These are phyloP conservation scores for Colletotrichum sp. DNA, from an alignment of 2,329 filamentous ascomycete species.

Conservation along the genomic window DNA sequence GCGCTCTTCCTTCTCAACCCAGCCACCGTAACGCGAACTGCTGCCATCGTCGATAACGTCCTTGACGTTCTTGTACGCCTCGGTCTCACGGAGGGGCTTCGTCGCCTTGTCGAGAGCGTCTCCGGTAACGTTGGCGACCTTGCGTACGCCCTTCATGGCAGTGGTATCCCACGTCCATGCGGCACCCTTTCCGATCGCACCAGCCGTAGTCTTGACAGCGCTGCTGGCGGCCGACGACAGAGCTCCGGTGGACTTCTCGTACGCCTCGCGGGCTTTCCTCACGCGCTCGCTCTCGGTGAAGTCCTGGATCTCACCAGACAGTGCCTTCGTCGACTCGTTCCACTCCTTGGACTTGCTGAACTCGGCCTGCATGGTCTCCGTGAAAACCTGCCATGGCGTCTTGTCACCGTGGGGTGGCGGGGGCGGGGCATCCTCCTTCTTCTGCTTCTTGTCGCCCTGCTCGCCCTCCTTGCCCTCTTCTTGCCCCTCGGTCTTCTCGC, in stretches of 20 bases:
- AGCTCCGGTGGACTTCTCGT: slow-evolving; percentile 83
- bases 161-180: slow-evolving; percentile 97
- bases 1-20: slow-evolving; percentile 95
- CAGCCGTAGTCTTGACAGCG: slow-evolving; percentile 84
- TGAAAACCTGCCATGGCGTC: slow-evolving; percentile 98
- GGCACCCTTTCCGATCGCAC: slow-evolving; percentile 87
- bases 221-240: slow-evolving; percentile 80
- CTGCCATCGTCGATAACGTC: slow-evolving; percentile 96
- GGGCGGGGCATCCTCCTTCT: slow-evolving; percentile 75
- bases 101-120: slow-evolving; percentile 93
- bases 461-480: slow-evolving; percentile 36
- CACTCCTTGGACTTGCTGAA: slow-evolving; percentile 98
- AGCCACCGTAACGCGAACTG: slow-evolving; percentile 94
- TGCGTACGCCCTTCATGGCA: slow-evolving; percentile 88
- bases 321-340: slow-evolving; percentile 97
- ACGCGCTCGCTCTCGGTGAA: slow-evolving; percentile 94
- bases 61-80: slow-evolving; percentile 94
- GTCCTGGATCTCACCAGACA: slow-evolving; percentile 86
- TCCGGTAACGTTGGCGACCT: slow-evolving; percentile 84
- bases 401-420: slow-evolving; percentile 98
- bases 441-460: slow-evolving; percentile 55
- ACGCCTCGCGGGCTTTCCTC: slow-evolving; percentile 83
- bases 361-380: slow-evolving; percentile 91
- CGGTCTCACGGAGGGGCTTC: slow-evolving; percentile 89
- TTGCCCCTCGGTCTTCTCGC: slow-evolving; percentile 50